phyloP scores from a whole-genome alignment of 306 rosid species.

The Canavalia ensiformis region DNA sequence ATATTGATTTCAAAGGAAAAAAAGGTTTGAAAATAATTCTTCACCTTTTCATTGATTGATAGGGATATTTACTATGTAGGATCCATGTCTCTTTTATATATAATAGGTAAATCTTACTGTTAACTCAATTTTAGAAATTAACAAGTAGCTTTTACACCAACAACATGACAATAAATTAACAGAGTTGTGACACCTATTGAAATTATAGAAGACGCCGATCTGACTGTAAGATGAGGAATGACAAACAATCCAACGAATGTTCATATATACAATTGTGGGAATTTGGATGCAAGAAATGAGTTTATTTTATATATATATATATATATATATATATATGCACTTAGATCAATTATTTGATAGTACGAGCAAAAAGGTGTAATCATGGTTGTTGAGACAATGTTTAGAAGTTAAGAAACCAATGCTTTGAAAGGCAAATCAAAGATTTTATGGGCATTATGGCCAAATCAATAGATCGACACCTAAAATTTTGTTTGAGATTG shows the following conservation, averaged over 20 bases:
- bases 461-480: conserved; percentile 5
- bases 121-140: not conserved
- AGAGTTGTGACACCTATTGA: conserved; percentile 3
- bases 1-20: conserved; percentile 29
- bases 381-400: conserved; percentile 55
- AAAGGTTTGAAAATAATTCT: conserved; percentile 44
- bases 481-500: conserved; percentile 6
- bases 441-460: conserved; percentile 9
- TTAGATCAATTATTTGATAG: conserved; percentile 36
- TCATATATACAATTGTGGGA: not conserved
- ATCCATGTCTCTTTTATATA: not conserved
- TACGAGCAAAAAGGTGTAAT: conserved; percentile 47
- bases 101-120: not conserved
- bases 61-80: conserved; percentile 35
- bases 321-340: not conserved
- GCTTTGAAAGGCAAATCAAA: conserved; percentile 37
- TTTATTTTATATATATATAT: no score
- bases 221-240: conserved; percentile 15
- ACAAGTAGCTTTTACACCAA: not conserved
- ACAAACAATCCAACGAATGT: not conserved
- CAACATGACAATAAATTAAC: not conserved
- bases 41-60: conserved; percentile 47
- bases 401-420: conserved; percentile 58
- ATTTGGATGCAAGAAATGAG: conserved; percentile 3
- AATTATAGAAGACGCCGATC: not conserved